Evolutionary conservation across 306 rosid species (phyloP).

Genomic region (Purshia tridentata): DNA sequence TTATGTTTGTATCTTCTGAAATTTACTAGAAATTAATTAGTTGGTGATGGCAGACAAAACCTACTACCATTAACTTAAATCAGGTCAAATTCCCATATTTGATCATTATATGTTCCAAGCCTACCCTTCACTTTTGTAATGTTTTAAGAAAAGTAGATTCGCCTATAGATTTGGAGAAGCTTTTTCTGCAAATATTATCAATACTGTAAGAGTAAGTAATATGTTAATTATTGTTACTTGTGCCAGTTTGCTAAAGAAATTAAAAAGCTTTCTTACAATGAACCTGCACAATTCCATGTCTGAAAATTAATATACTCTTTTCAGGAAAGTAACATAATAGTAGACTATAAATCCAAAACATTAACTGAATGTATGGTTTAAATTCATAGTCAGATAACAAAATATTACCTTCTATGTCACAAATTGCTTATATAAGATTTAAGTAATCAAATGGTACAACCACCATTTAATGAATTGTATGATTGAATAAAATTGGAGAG

Average conservation of each 20-base stretch:
- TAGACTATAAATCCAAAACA: too few relatives aligned
- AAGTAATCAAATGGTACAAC: constrained; percentile 16
- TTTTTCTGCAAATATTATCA: neutral
- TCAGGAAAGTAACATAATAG: too few relatives aligned
- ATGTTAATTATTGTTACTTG: constrained; percentile 7
- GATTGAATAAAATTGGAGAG: neutral
- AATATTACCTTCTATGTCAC: neutral
- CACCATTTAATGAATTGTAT: neutral
- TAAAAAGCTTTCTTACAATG: neutral
- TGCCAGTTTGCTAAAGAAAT: neutral
- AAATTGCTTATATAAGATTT: constrained; percentile 7
- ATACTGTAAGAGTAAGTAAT: constrained; percentile 9
- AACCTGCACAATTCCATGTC: too few relatives aligned
- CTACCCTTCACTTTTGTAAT: neutral
- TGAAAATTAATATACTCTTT: too few relatives aligned
- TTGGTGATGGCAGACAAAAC: neutral
- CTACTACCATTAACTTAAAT: neutral
- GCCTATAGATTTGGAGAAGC: neutral
- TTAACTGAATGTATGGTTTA: too few relatives aligned
- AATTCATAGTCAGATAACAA: neutral
- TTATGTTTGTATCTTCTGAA: neutral
- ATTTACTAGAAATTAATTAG: neutral
- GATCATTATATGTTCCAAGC: neutral
- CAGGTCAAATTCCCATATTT: neutral
- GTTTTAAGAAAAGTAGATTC: constrained; percentile 11